These are phyloP conservation scores for Cardiospermum halicacabum DNA, from an alignment of 345 rosid species.

Conservation along the genomic window DNA sequence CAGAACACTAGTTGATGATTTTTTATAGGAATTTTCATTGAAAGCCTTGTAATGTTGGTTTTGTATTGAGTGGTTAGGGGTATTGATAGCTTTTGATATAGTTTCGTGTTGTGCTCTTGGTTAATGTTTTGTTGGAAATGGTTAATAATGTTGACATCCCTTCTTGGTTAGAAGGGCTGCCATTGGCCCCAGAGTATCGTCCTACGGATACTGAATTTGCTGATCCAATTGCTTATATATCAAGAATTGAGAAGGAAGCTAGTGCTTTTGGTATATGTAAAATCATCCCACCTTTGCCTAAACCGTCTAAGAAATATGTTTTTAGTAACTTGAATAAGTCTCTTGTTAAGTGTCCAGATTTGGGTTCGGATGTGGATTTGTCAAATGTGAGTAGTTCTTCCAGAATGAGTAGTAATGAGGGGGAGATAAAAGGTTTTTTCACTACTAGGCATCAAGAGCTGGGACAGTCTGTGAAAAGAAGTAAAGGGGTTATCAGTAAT, in stretches of 20 bases:
- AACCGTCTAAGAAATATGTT: constrained; percentile 84
- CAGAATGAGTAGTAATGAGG: constrained; percentile 28
- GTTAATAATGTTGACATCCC: constrained; percentile 80
- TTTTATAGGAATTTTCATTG: background rate
- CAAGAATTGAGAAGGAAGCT: constrained; percentile 95
- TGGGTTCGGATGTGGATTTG: constrained; percentile 40
- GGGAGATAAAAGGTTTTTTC: constrained; percentile 72
- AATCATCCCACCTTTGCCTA: constrained; percentile 92
- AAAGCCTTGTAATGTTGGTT: constrained; percentile 4
- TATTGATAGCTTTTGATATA: background rate
- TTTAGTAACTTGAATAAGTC: constrained; percentile 77
- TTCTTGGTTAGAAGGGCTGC: constrained; percentile 80
- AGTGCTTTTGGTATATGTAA: constrained; percentile 93
- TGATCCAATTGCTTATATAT: constrained; percentile 95
- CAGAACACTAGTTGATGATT: constrained; percentile 4
- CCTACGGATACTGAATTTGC: constrained; percentile 99
- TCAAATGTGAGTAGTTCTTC: constrained; percentile 24
- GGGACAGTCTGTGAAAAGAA: constrained; percentile 61
- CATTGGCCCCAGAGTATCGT: constrained; percentile 81
- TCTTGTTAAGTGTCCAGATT: constrained; percentile 68
- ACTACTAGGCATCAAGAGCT: constrained; percentile 97
- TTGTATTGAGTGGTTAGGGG: constrained; percentile 9
- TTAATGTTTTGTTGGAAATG: constrained; percentile 34
- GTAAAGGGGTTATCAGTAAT: constrained; percentile 36
- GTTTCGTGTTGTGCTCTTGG: background rate